These are phyloP conservation scores for Hysterangium stoloniferum DNA, from an alignment of 768 basidiomycete genomes.

Conservation along the genomic window DNA sequence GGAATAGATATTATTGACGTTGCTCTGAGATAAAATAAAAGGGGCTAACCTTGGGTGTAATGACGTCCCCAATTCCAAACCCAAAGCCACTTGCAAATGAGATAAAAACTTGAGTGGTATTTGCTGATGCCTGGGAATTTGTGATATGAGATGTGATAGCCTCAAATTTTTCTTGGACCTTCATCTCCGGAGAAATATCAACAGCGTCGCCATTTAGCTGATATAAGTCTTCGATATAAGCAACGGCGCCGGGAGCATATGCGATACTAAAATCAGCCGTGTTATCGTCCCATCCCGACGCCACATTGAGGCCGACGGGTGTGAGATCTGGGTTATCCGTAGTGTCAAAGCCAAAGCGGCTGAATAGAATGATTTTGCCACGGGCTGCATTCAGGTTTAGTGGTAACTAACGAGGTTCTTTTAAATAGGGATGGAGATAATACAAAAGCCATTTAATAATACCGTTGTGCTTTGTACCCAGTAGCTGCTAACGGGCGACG, in stretches of 20 bases:
- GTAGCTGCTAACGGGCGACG: slow-evolving; percentile 32
- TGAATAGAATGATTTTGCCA: slow-evolving; percentile 43
- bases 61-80: slow-evolving; percentile 1
- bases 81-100: slow-evolving; percentile 13
- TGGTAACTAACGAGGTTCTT: neutral
- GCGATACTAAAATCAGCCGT: slow-evolving; percentile 29
- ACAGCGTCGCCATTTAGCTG: slow-evolving; percentile 9
- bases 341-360: slow-evolving; percentile 43
- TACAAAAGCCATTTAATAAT: too few relatives aligned
- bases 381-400: slow-evolving; percentile 42
- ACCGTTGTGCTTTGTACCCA: slow-evolving; percentile 40
- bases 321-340: slow-evolving; percentile 8
- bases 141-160: slow-evolving; percentile 10
- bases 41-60: slow-evolving; percentile 1
- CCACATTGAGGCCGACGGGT: slow-evolving; percentile 27
- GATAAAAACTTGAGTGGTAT: slow-evolving; percentile 11
- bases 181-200: slow-evolving; percentile 3
- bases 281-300: slow-evolving; percentile 42
- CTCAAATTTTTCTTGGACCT: slow-evolving; percentile 11
- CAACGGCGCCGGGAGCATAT: slow-evolving; percentile 4
- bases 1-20: neutral
- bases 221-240: slow-evolving; percentile 18
- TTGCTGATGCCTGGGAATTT: neutral
- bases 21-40: neutral
- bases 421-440: neutral